These are phyloP conservation scores for Leucosporidium creatinivorum DNA, from an alignment of 768 basidiomycete species.

Conservation along the genomic window DNA sequence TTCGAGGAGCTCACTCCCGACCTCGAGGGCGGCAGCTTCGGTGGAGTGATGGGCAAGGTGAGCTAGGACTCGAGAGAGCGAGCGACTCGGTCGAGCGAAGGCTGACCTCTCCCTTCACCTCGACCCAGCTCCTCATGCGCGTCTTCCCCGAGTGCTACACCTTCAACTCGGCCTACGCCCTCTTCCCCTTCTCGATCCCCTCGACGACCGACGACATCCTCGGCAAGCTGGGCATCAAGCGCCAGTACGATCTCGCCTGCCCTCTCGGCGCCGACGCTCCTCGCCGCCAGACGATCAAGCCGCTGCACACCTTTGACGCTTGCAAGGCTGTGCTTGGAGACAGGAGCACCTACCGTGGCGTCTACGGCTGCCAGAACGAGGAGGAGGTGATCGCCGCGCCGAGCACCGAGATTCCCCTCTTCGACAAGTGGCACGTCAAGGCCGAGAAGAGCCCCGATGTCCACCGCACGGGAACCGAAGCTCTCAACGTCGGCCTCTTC, in stretches of 20 bases:
- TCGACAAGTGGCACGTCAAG: neutral
- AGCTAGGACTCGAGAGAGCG: slow-evolving; percentile 18
- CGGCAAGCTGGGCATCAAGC: neutral
- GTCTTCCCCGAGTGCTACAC: slow-evolving; percentile 65
- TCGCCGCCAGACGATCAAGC: too few species aligned
- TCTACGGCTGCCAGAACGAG: slow-evolving; percentile 3
- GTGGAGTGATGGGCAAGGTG: slow-evolving; percentile 25
- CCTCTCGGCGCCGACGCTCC: neutral
- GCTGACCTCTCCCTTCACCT: slow-evolving; percentile 48
- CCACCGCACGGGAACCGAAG: neutral
- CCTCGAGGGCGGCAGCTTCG: slow-evolving; percentile 22
- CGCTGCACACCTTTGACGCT: neutral
- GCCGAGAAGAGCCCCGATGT: neutral
- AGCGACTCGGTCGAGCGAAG: neutral
- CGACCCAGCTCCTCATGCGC: slow-evolving; percentile 52
- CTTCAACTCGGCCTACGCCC: slow-evolving; percentile 58
- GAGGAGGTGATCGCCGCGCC: neutral
- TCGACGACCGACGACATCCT: slow-evolving; percentile 20
- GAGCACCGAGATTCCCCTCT: neutral
- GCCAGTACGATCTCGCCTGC: slow-evolving; percentile 3
- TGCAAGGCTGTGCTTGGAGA: neutral
- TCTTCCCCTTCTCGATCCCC: slow-evolving; percentile 61
- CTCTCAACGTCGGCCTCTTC: slow-evolving; percentile 1
- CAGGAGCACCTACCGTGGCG: neutral
- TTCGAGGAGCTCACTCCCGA: slow-evolving; percentile 22